Conservation (phyloP, 495 filamentous ascomycete genomes). For the Aspergillus affinis region DNA sequence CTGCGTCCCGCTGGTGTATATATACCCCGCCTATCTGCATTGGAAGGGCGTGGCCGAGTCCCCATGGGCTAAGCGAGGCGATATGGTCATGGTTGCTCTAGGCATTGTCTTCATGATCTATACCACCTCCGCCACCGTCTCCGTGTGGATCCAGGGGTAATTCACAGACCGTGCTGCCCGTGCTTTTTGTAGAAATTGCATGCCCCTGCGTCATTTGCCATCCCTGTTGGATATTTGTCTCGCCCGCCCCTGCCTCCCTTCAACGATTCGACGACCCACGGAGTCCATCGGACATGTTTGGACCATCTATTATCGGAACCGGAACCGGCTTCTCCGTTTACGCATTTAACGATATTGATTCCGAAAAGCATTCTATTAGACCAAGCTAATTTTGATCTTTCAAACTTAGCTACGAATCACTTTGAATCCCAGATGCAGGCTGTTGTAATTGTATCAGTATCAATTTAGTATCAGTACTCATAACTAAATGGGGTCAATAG, state of each 20-base stretch:
- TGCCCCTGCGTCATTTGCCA: neutral
- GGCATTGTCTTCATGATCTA: conserved; percentile 62
- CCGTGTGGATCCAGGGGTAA: conserved; percentile 24
- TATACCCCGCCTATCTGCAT: conserved; percentile 76
- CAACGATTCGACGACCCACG: neutral
- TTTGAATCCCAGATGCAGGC: neutral
- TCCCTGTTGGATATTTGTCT: neutral
- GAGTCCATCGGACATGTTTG: neutral
- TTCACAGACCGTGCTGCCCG: neutral
- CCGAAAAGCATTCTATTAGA: neutral
- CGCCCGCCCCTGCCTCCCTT: neutral
- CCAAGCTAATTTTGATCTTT: neutral
- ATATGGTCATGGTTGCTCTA: conserved; percentile 54
- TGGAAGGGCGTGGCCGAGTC: conserved; percentile 56
- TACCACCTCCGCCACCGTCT: conserved; percentile 57
- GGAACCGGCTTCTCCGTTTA: neutral
- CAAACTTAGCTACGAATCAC: neutral
- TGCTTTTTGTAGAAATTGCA: neutral
- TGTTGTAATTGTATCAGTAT: neutral
- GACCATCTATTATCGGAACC: neutral
- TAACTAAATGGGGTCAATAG: neutral
- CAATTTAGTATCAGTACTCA: neutral
- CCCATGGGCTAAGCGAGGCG: conserved; percentile 45
- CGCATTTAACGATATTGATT: neutral
- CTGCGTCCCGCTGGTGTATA: conserved; percentile 89